Evolutionary conservation across 352 stramenopile genomes (phyloP).

Genomic region (Globisporangium yorkense): DNA sequence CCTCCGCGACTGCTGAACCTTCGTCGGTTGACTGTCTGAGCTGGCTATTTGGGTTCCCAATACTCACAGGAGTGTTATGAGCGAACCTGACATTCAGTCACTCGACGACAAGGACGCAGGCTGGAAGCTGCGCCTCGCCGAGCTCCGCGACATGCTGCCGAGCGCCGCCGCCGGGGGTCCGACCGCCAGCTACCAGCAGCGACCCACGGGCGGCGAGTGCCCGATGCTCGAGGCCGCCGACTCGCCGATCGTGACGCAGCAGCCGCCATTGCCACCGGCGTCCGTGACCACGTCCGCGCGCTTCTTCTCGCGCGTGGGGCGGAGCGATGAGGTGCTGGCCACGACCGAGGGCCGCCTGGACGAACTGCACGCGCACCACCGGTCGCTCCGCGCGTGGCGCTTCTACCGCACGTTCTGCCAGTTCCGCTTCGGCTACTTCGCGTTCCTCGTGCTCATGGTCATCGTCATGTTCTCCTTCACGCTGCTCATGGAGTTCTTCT

Average conservation of each 20-base stretch:
- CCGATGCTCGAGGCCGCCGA: constrained; percentile 15
- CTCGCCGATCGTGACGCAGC: not conserved
- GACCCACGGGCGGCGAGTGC: constrained; percentile 5
- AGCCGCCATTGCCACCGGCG: constrained; percentile 3
- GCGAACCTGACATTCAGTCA: no score
- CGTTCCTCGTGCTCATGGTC: constrained; percentile 79
- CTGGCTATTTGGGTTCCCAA: no score
- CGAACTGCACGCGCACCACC: constrained; percentile 48
- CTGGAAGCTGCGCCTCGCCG: constrained; percentile 11
- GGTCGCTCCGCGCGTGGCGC: constrained; percentile 38
- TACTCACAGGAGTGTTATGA: no score
- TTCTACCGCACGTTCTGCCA: constrained; percentile 71
- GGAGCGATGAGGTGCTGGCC: constrained; percentile 38
- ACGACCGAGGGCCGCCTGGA: constrained; percentile 45
- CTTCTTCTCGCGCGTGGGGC: constrained; percentile 13
- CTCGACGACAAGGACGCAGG: not conserved
- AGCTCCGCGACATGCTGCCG: constrained; percentile 16
- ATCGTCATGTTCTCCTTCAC: constrained; percentile 84
- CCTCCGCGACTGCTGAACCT: not conserved
- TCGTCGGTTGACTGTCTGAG: not conserved
- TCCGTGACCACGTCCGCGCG: constrained; percentile 2
- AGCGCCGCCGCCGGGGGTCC: no score
- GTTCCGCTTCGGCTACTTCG: constrained; percentile 71
- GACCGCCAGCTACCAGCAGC: not conserved
- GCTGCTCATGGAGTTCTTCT: constrained; percentile 83